Percentiles rank a stretch among this genome's conserved stretches.
Evolutionary conservation across 176 grass and related monocot species (phyloP).

Genomic region (Phoenix dactylifera): DNA sequence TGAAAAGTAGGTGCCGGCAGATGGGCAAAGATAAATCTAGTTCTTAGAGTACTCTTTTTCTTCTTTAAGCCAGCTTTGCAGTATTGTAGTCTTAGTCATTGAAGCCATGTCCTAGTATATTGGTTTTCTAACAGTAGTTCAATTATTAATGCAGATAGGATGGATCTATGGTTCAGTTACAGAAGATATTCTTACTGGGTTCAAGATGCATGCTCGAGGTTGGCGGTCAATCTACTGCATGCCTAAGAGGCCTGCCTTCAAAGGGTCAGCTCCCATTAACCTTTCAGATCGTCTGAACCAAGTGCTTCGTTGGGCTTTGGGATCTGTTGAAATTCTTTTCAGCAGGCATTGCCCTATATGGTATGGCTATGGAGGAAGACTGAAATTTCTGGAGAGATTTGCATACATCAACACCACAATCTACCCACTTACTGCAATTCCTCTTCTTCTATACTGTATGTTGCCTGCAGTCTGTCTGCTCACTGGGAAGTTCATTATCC

Average conservation of each 20-base stretch:
- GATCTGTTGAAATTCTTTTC: constrained; percentile 88
- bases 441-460: constrained; percentile 74
- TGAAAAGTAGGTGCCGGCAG: no score
- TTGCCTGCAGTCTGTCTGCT: constrained; percentile 78
- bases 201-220: constrained; percentile 92
- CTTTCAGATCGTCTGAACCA: constrained; percentile 91
- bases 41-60: no score
- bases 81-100: no score
- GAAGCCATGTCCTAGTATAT: no score
- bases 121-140: no score
- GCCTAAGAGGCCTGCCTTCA: constrained; percentile 73
- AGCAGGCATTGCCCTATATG: constrained; percentile 88
- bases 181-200: constrained; percentile 88
- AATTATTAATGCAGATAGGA: constrained; percentile 53
- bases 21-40: no score
- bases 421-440: constrained; percentile 71
- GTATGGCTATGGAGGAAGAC: constrained; percentile 74
- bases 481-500: constrained; percentile 87
- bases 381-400: constrained; percentile 87
- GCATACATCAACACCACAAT: constrained; percentile 88
- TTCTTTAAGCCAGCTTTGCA: no score
- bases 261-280: constrained; percentile 86
- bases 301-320: constrained; percentile 86
- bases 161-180: constrained; percentile 97
- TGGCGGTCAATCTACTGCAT: constrained; percentile 91